Evolutionary conservation across 1,284 basidiomycete genomes (phyloP), one percentile per base, ranked within the genome.

Genomic region (Cryptococcus depauperatus): DNA sequence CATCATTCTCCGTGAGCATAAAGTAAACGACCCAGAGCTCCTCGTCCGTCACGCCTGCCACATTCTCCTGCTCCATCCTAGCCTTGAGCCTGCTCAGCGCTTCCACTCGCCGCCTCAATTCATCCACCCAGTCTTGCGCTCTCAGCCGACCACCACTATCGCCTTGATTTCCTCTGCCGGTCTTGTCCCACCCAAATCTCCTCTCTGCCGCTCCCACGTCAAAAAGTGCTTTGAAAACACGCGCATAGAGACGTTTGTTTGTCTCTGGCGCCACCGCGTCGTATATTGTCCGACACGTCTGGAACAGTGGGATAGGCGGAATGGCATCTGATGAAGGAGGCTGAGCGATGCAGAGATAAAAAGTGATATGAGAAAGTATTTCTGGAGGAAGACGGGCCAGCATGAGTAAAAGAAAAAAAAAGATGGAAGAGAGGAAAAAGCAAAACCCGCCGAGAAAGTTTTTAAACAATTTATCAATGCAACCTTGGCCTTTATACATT

Each of bases 1-100:
- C 84, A 62, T 88, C 70, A 71, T 84, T 82, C 59, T 87, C 85
- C 6, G 79, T 68, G 56, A 84, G 63, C 76, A 87, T 79, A 42
- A 83, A 58, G 52, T 79, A 81, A 0, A 77, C 73, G 0, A 71
- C 71, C 73, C 78, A 79, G 9, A 84, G 67, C 35, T 81, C 69
- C 10, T 59, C 51, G 6, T 63, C 62, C 9, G 32, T 39, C 10
- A 62, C 47, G n/a, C 46, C 47, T n/a, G 37, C 39, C 9, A 58
- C 48, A 46, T 68, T 55, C 3, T 50, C 46, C 5, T 32, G 21
- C n/a, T 39, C 32, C 13, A 66, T 51, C 51, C 57, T 59, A 29
- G 33, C 27, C 26, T 30, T 44, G 37, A 70, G 43, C 18, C 63
- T 47, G n/a, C 41, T 30, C 22, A 72, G 47, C 14, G 56, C 55